phyloP scores from a whole-genome alignment of 306 rosid species.

The Prinsepia uniflora region DNA sequence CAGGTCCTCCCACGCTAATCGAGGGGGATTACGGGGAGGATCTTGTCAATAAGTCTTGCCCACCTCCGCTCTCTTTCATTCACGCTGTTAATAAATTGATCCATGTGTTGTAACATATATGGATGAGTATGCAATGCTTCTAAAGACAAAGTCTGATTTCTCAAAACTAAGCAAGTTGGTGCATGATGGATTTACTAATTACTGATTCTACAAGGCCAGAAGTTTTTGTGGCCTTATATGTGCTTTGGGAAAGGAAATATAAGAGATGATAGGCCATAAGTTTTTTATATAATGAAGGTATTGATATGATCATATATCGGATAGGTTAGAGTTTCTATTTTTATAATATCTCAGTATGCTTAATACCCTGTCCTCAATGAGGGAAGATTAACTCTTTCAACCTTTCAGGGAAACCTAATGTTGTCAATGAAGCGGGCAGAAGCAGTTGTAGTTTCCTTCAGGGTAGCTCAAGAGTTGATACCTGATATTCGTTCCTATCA shows the following conservation, averaged over 20 bases:
- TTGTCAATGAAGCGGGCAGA: constrained; percentile 81
- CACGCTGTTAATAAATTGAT: constrained; percentile 82
- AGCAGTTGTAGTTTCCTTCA: constrained; percentile 78
- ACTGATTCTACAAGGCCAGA: too few relatives aligned
- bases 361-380: constrained; percentile 14
- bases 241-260: constrained; percentile 90
- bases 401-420: constrained; percentile 70
- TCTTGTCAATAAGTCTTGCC: too few relatives aligned
- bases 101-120: constrained; percentile 81
- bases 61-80: constrained; percentile 23
- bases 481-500: constrained; percentile 98
- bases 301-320: background rate
- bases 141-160: constrained; percentile 75
- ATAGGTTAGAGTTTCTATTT: constrained; percentile 4
- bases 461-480: constrained; percentile 95
- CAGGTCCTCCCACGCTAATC: too few relatives aligned
- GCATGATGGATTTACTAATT: too few relatives aligned
- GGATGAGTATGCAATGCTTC: constrained; percentile 99
- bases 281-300: constrained; percentile 82
- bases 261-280: constrained; percentile 51
- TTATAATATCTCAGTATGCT: constrained; percentile 6
- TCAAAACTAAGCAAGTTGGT: too few relatives aligned
- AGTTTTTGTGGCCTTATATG: constrained; percentile 91
- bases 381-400: constrained; percentile 7
- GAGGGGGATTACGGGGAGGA: too few relatives aligned